Base-by-base conservation (phyloP, 768 basidiomycete species). In the Lenzites betulinus region DNA sequence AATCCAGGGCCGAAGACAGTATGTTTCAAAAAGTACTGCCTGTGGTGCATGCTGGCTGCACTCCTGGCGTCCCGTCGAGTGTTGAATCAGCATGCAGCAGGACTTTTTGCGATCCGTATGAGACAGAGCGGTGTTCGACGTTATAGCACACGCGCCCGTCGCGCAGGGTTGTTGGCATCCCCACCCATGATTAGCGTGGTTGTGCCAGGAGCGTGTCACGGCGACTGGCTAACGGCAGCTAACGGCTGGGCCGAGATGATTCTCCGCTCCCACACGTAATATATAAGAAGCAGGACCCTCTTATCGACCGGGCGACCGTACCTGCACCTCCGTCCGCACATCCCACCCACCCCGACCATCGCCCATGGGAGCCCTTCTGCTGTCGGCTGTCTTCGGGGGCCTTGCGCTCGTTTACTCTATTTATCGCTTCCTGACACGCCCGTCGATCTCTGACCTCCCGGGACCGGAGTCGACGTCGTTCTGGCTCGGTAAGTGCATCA, bases 391-490 rank as follows among this genome's bases (percentile, higher is more conserved):
- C 48, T 46, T 63, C 15, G 51, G 41, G 5, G 50, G 49, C 25
- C 35, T 65, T 30, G 62, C 51, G 35, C 42, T 65, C 39, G 25
- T 63, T n/a, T 65, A 61, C 58, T 41, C 53, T 30, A 35, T 53
- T 15, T 60, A 63, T 23, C 56, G 60, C 7, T 23, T 51, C 1
- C 35, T 46, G 35, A 75, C 69, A 9, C 73, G 76, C 22, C 76
- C 80, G 30, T 79, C 79, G 11, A 63, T 83, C 33, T 68, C 78
- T 12, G 73, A 80, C 64, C 70, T 84, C 38, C 80, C 75, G 52
- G 83, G 83, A 7, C 83, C 83, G 20, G 69, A 76, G 56, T 69
- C 81, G 36, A 77, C 79, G 58, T 81, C 83, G 2, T 83, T 79
- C 60, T 56, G 76, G 18, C 76, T 83, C 26, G 83, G 83, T 80